phyloP scores from a whole-genome alignment of 805 yeast species.

The Saccharomyces cerevisiae region DNA sequence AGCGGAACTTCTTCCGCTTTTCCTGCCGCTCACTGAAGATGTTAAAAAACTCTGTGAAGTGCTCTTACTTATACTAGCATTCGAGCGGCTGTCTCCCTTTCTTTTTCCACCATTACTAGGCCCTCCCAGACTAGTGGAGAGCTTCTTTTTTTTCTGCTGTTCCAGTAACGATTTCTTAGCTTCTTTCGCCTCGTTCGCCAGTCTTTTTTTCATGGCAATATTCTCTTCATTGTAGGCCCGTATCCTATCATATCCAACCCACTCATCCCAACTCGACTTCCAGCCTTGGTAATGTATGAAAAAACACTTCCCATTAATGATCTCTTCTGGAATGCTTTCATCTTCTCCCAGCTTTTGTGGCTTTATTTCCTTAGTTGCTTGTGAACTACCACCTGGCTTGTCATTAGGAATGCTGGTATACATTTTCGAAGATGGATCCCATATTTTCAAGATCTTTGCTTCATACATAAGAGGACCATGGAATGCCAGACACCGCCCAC shows the following conservation, averaged over 20 bases:
- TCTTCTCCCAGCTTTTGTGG: slow-evolving; percentile 14
- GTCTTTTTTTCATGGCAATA: slow-evolving; percentile 49
- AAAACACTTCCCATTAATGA: slow-evolving; percentile 38
- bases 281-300: slow-evolving; percentile 89
- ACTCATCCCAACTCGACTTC: slow-evolving; percentile 95
- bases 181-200: slow-evolving; percentile 41
- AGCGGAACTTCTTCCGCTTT: neutral
- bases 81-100: neutral
- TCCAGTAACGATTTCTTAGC: slow-evolving; percentile 16
- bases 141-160: slow-evolving; percentile 29
- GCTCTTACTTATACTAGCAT: neutral
- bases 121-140: slow-evolving; percentile 1
- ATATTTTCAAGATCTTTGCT: slow-evolving; percentile 65
- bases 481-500: slow-evolving; percentile 57
- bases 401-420: slow-evolving; percentile 6
- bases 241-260: slow-evolving; percentile 71
- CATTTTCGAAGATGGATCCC: slow-evolving; percentile 43
- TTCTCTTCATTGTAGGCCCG: slow-evolving; percentile 64
- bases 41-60: neutral
- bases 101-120: neutral
- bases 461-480: slow-evolving; percentile 89
- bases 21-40: neutral
- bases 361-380: slow-evolving; percentile 19
- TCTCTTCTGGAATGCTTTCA: slow-evolving; percentile 31
- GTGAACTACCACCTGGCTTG: slow-evolving; percentile 5